Evolutionary conservation across 2,329 filamentous ascomycete genomes (phyloP).

Genomic region (Monilinia polystroma): DNA sequence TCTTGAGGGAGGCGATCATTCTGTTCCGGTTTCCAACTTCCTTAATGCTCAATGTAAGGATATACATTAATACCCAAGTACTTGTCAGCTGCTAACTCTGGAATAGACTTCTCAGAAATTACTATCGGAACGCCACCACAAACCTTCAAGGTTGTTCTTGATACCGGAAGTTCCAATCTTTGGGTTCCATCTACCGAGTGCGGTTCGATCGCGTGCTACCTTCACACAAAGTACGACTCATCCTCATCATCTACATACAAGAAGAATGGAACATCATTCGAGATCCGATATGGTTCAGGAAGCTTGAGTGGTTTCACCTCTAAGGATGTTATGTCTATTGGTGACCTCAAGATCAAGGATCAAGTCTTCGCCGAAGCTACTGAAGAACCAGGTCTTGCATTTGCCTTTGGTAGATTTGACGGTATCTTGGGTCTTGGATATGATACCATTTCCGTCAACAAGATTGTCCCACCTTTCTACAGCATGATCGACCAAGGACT

Average conservation of each 20-base stretch:
- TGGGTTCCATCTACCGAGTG: conserved; percentile 94
- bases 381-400: conserved; percentile 90
- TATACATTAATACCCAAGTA: neutral
- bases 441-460: conserved; percentile 95
- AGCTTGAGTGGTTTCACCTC: conserved; percentile 93
- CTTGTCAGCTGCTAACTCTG: conserved; percentile 25
- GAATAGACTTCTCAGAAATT: conserved; percentile 92
- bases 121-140: conserved; percentile 88
- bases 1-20: conserved; percentile 62
- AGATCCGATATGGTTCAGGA: conserved; percentile 94
- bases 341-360: conserved; percentile 81
- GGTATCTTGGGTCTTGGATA: conserved; percentile 94
- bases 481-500: conserved; percentile 88
- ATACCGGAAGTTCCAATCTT: conserved; percentile 97
- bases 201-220: conserved; percentile 94
- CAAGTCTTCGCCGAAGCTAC: conserved; percentile 98
- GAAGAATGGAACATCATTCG: conserved; percentile 88
- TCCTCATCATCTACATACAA: conserved; percentile 85
- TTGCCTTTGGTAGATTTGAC: conserved; percentile 96
- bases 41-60: conserved; percentile 93
- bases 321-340: conserved; percentile 80
- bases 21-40: conserved; percentile 93
- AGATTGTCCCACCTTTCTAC: conserved; percentile 94
- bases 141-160: conserved; percentile 96
- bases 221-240: conserved; percentile 96